A percentile compares a stretch with the other conserved stretches of the same genome.
phyloP scores from a whole-genome alignment of 169 alveolate species.

The Plasmodium knowlesi region DNA sequence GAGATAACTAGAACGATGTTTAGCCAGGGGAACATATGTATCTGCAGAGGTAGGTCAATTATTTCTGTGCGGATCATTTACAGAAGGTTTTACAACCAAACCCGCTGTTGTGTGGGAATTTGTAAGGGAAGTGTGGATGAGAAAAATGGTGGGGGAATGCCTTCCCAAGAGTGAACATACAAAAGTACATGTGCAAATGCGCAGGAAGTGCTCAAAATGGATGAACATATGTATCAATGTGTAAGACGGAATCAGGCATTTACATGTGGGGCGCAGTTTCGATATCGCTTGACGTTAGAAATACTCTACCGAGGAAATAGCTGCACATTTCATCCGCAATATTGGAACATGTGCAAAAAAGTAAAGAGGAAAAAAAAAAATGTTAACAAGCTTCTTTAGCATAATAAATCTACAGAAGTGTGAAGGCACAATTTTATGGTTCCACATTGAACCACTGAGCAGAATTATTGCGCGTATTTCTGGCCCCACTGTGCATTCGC shows the following conservation, averaged over 20 bases:
- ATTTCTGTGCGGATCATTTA: background rate
- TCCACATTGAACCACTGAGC: background rate
- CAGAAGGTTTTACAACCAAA: background rate
- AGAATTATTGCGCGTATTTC: background rate
- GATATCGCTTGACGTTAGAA: background rate
- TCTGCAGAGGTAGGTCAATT: background rate
- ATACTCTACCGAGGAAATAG: background rate
- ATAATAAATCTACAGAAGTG: background rate
- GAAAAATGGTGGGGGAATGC: background rate
- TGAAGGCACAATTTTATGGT: background rate
- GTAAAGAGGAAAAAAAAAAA: background rate
- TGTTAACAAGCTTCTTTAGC: background rate
- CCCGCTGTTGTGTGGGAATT: background rate
- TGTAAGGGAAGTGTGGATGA: background rate
- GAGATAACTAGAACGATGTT: background rate
- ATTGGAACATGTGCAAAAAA: background rate
- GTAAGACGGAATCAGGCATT: background rate
- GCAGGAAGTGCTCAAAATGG: background rate
- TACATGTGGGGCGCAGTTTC: background rate
- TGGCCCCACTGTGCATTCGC: background rate
- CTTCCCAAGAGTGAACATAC: background rate
- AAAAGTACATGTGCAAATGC: background rate
- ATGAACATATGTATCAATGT: background rate
- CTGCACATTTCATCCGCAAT: background rate
- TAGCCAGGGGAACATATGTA: background rate